Base-by-base conservation (phyloP, 1,284 basidiomycete genomes). In the Bjerkandera adusta region DNA sequence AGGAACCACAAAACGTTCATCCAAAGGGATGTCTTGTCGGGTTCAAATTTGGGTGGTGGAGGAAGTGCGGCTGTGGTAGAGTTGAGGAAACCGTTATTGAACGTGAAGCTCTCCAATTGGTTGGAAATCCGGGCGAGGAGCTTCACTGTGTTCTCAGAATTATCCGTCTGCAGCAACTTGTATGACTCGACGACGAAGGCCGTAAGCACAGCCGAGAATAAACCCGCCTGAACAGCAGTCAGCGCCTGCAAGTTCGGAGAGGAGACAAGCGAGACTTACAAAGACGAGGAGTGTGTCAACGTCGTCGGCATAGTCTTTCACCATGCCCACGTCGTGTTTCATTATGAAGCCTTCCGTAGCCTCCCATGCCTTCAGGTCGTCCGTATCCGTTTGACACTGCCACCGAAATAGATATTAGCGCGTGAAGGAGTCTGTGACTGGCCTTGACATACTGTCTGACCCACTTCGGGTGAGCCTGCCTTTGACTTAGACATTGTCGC, bases 1-100 rank as follows among this genome's bases (percentile, higher is more conserved):
- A 40, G 29, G 35, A 54, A 54, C 50, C 53, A 57, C 8, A 57
- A 42, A 2, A 36, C 34, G 43, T 54, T 54, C 48, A 57, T 45
- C 29, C 43, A 42, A 1, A 54, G 39, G 3, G 50, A 45, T 10
- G 39, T 37, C 1, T 35, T 4, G 3, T 45, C 25, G 2, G 45
- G 18, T 4, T 16, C 21, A 22, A 53, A 51, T 15, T 12, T 33
- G 45, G 41, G 20, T 36, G 20, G 35, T 8, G 13, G 10, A n/a
- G 20, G 35, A n/a, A n/a, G 38, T 42, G 25, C 49, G 33, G 32
- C 65, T 18, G 48, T 40, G 32, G 41, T 26, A 34, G 50, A n/a
- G n/a, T n/a, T n/a, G n/a, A n/a, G n/a, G n/a, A n/a, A n/a, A n/a
- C n/a, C n/a, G n/a, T n/a, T n/a, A n/a, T n/a, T n/a, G n/a, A n/a